These are phyloP conservation scores for Plasmodium malariae DNA, from an alignment of 169 alveolate species.

Conservation along the genomic window DNA sequence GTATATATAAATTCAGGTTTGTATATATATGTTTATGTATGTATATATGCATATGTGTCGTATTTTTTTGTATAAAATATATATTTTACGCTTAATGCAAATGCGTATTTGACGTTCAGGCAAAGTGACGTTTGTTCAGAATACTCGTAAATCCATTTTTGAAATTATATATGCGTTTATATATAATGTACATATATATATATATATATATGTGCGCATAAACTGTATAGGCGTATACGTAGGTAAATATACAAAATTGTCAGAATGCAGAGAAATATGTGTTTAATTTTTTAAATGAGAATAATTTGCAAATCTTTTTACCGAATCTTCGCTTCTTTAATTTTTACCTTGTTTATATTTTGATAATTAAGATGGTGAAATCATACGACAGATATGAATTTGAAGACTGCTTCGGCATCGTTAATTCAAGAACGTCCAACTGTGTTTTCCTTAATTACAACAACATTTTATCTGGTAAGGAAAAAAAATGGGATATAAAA, in stretches of 20 bases:
- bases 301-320: neutral
- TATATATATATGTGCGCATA: neutral
- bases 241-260: neutral
- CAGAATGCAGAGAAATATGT: neutral
- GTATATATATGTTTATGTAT: no score
- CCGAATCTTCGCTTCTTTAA: neutral
- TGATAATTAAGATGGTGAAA: conserved; percentile 87
- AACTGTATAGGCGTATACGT: neutral
- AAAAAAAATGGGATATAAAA: conserved; percentile 18
- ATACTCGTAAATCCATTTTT: no score
- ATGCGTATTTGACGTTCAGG: no score
- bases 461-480: conserved; percentile 76
- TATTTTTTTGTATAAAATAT: no score
- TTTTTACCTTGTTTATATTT: neutral
- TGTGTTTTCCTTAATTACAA: conserved; percentile 67
- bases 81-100: no score
- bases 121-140: no score
- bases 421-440: conserved; percentile 83
- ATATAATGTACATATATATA: no score
- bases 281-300: neutral
- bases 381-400: conserved; percentile 91
- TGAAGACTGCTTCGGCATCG: conserved; percentile 86
- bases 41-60: no score
- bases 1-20: no score
- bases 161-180: no score